Evolutionary conservation across 208 protist species (phyloP).

Genomic region (Blechomonas ayalai): DNA sequence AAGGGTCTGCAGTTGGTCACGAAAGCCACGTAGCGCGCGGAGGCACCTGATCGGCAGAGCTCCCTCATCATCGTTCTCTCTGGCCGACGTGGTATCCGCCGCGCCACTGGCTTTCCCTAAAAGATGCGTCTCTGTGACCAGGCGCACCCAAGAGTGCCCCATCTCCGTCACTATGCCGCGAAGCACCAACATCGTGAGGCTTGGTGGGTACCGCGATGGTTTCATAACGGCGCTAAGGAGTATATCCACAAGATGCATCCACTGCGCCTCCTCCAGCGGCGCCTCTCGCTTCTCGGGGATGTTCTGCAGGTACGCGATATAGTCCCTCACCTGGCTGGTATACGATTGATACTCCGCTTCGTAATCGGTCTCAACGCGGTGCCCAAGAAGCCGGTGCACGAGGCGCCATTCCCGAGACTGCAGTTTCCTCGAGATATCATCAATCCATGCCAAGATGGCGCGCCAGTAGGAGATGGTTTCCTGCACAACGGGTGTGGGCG

Average conservation of each 20-base stretch:
- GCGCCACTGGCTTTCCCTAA: conserved; percentile 17
- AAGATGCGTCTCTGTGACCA: conserved; percentile 29
- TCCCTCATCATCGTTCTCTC: too few species aligned
- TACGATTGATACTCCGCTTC: conserved; percentile 60
- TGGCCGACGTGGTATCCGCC: neutral
- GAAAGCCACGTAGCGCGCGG: conserved; percentile 7
- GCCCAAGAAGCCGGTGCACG: conserved; percentile 53
- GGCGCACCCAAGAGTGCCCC: conserved; percentile 24
- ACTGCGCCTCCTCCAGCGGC: conserved; percentile 9
- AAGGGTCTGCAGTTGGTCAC: conserved; percentile 25
- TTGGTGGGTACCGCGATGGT: conserved; percentile 36
- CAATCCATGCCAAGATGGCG: conserved; percentile 55
- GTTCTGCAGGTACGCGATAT: conserved; percentile 48
- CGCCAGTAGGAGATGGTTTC: conserved; percentile 71
- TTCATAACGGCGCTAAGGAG: conserved; percentile 31
- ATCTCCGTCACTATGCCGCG: conserved; percentile 42
- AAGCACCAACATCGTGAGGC: conserved; percentile 39
- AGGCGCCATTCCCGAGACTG: conserved; percentile 78
- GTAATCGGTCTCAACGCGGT: conserved; percentile 67
- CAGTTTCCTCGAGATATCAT: conserved; percentile 61
- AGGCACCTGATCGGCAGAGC: too few species aligned
- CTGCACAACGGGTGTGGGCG: conserved; percentile 32
- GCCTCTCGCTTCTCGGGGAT: conserved; percentile 51
- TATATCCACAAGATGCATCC: conserved; percentile 15
- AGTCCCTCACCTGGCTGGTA: conserved; percentile 45